These are phyloP conservation scores for Eucalyptus albens DNA, from an alignment of 345 rosid genomes.

Conservation along the genomic window DNA sequence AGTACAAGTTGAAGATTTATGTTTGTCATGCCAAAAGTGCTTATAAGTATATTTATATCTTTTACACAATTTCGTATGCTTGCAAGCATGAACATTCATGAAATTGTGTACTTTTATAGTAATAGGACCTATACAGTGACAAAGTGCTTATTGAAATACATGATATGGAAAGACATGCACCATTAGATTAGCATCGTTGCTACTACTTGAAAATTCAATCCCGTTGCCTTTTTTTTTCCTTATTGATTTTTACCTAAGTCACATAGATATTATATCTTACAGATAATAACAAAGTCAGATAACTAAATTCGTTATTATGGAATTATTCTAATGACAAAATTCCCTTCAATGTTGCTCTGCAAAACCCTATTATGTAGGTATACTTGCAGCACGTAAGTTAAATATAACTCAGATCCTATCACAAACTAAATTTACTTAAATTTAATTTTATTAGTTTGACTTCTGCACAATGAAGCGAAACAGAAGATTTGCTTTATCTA, in stretches of 20 bases:
- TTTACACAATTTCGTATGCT: no score
- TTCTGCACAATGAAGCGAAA: not conserved
- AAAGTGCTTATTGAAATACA: not conserved
- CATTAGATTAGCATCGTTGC: not conserved
- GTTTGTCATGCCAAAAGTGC: rapidly evolving
- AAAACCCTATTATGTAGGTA: no score
- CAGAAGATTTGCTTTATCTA: not conserved
- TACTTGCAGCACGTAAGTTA: not conserved
- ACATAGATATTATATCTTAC: no score
- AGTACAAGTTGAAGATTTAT: rapidly evolving
- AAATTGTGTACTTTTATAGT: rapidly evolving
- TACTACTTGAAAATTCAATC: not conserved
- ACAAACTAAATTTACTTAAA: no score
- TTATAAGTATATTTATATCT: no score
- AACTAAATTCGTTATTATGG: no score
- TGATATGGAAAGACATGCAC: rapidly evolving
- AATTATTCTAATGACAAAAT: no score
- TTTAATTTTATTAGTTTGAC: no score
- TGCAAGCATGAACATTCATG: not conserved
- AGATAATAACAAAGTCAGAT: no score
- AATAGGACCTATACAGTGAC: not conserved
- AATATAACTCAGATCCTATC: not conserved
- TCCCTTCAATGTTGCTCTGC: no score
- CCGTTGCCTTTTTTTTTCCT: no score
- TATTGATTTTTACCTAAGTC: no score